Evolutionary conservation across 495 filamentous ascomycete genomes (phyloP).

Genomic region (Pyrenula aspistea): DNA sequence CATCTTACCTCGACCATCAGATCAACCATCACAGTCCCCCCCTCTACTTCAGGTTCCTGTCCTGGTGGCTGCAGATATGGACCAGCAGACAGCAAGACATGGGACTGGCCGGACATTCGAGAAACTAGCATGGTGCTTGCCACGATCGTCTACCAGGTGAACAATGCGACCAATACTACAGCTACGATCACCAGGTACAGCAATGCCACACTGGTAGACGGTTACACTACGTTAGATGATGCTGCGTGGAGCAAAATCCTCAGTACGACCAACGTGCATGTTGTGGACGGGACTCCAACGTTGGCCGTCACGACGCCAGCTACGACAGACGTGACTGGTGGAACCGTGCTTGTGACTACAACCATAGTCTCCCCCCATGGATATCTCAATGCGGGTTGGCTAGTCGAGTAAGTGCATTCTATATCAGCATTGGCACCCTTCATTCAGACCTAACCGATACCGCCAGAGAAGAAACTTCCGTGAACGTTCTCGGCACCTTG

Average conservation of each 20-base stretch:
- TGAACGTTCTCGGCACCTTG: not conserved
- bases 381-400: not conserved
- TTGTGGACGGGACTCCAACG: not conserved
- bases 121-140: not conserved
- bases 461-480: not conserved
- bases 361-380: not conserved
- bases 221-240: not conserved
- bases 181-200: not conserved
- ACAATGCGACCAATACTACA: not conserved
- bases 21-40: not conserved
- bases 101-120: not conserved
- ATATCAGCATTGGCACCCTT: not conserved
- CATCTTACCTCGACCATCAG: not conserved
- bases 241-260: not conserved
- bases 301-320: not conserved
- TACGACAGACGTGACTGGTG: not conserved
- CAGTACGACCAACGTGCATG: not conserved
- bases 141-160: not conserved
- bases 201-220: not conserved
- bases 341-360: not conserved
- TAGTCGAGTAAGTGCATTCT: not conserved
- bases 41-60: not conserved
- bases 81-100: not conserved
- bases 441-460: not conserved
- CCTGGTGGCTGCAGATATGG: not conserved